Conservation (phyloP, 352 stramenopile genomes). For the Globisporangium apiculatum region DNA sequence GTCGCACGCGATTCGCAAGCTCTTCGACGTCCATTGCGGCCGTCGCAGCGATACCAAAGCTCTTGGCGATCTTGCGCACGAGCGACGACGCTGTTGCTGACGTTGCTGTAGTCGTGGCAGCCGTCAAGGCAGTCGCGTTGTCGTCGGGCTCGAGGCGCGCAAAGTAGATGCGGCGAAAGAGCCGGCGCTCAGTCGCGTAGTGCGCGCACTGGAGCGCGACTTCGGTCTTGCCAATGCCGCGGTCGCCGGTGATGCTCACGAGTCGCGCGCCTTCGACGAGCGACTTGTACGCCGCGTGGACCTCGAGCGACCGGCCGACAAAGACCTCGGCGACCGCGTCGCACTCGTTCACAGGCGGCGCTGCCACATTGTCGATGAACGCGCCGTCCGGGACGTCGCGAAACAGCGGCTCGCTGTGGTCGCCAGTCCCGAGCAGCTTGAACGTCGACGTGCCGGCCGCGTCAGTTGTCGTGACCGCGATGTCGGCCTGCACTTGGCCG, state of each 20-base stretch:
- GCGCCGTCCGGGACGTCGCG: conserved; percentile 34
- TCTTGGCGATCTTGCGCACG: conserved; percentile 32
- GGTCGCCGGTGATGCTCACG: conserved; percentile 64
- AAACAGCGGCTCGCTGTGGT: conserved; percentile 78
- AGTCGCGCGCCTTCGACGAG: conserved; percentile 70
- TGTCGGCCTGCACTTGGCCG: conserved; percentile 68
- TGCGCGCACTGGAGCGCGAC: conserved; percentile 69
- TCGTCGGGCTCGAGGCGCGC: conserved; percentile 34
- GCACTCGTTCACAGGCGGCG: conserved; percentile 56
- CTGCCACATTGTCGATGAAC: conserved; percentile 60
- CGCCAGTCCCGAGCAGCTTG: conserved; percentile 68
- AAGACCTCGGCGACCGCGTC: conserved; percentile 70
- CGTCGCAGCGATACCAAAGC: conserved; percentile 14
- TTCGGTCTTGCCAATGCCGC: conserved; percentile 77
- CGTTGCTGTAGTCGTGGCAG: too few relatives aligned
- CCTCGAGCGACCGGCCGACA: conserved; percentile 69
- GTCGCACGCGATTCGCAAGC: conserved; percentile 45
- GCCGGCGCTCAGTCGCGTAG: conserved; percentile 61
- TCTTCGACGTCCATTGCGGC: conserved; percentile 22
- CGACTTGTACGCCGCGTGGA: conserved; percentile 72
- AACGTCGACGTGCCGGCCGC: conserved; percentile 51
- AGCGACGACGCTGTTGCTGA: neutral
- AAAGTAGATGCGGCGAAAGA: conserved; percentile 77
- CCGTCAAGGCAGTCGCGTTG: too few relatives aligned
- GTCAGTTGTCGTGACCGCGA: conserved; percentile 35